Percentiles rank a stretch among this genome's conserved stretches.
These are phyloP conservation scores for Serpula lacrymans DNA, from an alignment of 768 basidiomycete species.

Conservation along the genomic window DNA sequence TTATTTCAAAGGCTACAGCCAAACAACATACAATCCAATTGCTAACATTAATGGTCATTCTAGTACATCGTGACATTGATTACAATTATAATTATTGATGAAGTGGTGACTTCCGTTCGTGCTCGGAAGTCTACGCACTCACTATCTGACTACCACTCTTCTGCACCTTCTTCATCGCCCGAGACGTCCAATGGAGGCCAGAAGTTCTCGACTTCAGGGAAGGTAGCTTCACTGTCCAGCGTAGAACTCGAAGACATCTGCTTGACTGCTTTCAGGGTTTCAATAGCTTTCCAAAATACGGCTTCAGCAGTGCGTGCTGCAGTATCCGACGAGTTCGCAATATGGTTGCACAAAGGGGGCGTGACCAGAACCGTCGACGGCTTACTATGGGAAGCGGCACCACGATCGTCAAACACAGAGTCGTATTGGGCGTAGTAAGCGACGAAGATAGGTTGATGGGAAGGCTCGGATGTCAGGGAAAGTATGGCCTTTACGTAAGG, in stretches of 20 bases:
- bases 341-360: conserved; percentile 28
- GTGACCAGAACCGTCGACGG: conserved; percentile 14
- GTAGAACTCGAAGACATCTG: too few relatives aligned
- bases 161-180: too few relatives aligned
- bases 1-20: background rate
- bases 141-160: background rate
- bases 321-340: conserved; percentile 54
- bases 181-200: background rate
- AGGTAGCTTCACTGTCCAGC: too few relatives aligned
- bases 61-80: background rate
- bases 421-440: conserved; percentile 53
- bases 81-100: too few relatives aligned
- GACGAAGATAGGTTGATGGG: conserved; percentile 43
- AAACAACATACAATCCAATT: background rate
- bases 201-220: too few relatives aligned
- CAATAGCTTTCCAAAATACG: conserved; percentile 48
- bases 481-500: conserved; percentile 59
- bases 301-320: conserved; percentile 55
- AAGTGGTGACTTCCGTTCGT: too few relatives aligned
- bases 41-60: background rate
- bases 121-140: too few relatives aligned
- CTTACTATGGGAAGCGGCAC: conserved; percentile 1
- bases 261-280: conserved; percentile 28
- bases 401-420: conserved; percentile 1
- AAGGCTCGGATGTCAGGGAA: conserved; percentile 13